phyloP scores from a whole-genome alignment of 2,329 filamentous ascomycete species.

The Talaromyces sp. region DNA sequence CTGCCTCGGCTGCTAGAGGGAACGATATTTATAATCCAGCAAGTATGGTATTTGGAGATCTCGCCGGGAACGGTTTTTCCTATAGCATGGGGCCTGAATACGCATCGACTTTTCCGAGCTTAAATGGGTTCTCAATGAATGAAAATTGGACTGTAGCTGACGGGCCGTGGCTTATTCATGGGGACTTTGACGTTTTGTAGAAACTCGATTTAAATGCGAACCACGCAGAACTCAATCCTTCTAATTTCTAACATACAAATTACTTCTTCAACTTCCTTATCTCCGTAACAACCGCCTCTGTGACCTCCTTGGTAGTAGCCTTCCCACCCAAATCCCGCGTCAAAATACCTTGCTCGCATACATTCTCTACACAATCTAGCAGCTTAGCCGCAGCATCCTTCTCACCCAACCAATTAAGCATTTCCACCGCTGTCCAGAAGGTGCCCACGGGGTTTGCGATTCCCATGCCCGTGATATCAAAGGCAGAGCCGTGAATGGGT shows the following conservation, averaged over 20 bases:
- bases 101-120: conserved; percentile 20
- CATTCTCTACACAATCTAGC: conserved; percentile 60
- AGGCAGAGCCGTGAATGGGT: conserved; percentile 62
- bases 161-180: conserved; percentile 34
- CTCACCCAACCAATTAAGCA: conserved; percentile 63
- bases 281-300: conserved; percentile 54
- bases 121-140: conserved; percentile 22
- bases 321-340: conserved; percentile 61
- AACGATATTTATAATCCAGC: conserved; percentile 20
- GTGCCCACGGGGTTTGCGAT: conserved; percentile 63
- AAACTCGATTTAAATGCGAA: no score
- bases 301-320: conserved; percentile 57
- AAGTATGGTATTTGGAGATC: conserved; percentile 24
- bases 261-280: conserved; percentile 43
- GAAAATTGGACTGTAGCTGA: conserved; percentile 34
- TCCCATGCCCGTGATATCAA: conserved; percentile 62
- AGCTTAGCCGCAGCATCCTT: conserved; percentile 55
- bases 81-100: conserved; percentile 19
- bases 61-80: not conserved
- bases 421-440: conserved; percentile 68
- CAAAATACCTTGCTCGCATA: conserved; percentile 53
- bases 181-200: conserved; percentile 19
- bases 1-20: conserved; percentile 5
- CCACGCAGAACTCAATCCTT: no score
- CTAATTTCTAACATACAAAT: not conserved